Conservation (phyloP, 139 green algal species). For the Chlamydomonas schloesseri region DNA sequence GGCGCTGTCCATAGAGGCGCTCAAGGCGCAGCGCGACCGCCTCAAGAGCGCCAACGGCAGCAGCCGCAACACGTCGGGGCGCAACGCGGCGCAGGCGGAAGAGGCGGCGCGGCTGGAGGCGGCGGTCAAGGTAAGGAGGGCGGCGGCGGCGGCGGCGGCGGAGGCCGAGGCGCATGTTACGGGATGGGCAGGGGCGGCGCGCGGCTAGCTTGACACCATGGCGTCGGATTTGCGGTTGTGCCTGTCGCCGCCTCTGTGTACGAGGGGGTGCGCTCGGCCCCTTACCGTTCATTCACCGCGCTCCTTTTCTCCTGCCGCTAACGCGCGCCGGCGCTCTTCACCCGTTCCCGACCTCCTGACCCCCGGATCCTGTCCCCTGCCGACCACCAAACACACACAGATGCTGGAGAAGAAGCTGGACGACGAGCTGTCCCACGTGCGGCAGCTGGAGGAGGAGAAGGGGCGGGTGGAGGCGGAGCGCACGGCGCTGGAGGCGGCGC, state of each 20-base stretch:
- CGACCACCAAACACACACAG: too few relatives aligned
- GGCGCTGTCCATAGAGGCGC: neutral
- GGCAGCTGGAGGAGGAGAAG: conserved; percentile 42
- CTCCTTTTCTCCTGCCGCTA: too few relatives aligned
- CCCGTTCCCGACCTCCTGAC: too few relatives aligned
- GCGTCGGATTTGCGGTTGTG: too few relatives aligned
- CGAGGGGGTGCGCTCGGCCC: too few relatives aligned
- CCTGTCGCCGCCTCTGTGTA: too few relatives aligned
- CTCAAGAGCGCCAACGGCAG: conserved; percentile 5
- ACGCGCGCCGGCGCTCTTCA: too few relatives aligned
- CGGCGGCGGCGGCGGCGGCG: neutral
- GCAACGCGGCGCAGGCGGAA: conserved; percentile 38
- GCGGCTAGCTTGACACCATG: too few relatives aligned
- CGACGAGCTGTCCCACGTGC: conserved; percentile 32
- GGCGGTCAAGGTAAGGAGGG: conserved; percentile 19
- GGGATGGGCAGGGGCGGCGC: too few relatives aligned
- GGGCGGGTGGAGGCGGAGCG: conserved; percentile 1
- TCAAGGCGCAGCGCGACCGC: conserved; percentile 29
- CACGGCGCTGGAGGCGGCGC: neutral
- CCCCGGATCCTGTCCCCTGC: too few relatives aligned
- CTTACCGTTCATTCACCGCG: too few relatives aligned
- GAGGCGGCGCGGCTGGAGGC: conserved; percentile 38
- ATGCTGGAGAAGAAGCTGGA: conserved; percentile 48
- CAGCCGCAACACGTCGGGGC: conserved; percentile 31
- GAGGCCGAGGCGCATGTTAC: too few relatives aligned